These are phyloP conservation scores for Cordyceps cicadae DNA, from an alignment of 2,329 filamentous ascomycete species.

Conservation along the genomic window DNA sequence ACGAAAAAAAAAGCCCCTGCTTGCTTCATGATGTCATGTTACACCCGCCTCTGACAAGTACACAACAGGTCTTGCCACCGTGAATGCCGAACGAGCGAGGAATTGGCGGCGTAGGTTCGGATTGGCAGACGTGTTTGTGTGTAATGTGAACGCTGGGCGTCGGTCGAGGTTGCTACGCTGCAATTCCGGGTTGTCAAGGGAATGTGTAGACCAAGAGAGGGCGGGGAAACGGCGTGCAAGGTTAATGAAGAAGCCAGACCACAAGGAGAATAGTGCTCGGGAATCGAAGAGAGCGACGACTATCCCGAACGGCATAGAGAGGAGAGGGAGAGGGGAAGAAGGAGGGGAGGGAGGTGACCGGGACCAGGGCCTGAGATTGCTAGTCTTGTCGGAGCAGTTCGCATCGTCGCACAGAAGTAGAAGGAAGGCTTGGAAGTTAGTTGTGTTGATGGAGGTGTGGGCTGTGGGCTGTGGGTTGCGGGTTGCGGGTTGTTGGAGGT, in stretches of 20 bases:
- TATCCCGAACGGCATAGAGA: slow-evolving; percentile 7
- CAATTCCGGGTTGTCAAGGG: not conserved
- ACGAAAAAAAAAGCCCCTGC: not conserved
- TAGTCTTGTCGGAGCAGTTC: not conserved
- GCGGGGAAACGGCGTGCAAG: not conserved
- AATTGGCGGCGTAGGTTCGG: not conserved
- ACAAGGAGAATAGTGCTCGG: not conserved
- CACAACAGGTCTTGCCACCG: not conserved
- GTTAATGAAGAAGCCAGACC: not conserved
- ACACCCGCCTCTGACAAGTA: not conserved
- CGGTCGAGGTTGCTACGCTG: slow-evolving; percentile 5
- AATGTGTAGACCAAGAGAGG: not conserved
- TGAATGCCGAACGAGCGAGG: not conserved
- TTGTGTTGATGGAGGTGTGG: slow-evolving; percentile 1
- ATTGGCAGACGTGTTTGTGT: not conserved
- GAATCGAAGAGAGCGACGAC: not conserved
- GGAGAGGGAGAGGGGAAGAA: not conserved
- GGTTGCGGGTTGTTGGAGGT: not conserved
- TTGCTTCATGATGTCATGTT: not conserved
- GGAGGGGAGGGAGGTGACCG: not conserved
- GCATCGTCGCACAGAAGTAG: slow-evolving; percentile 41
- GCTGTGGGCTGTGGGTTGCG: not conserved
- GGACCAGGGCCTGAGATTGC: not conserved
- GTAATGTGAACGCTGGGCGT: not conserved
- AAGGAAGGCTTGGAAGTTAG: slow-evolving; percentile 15